Conservation (phyloP, 352 stramenopile genomes). For the Phytophthora ohioensis region DNA sequence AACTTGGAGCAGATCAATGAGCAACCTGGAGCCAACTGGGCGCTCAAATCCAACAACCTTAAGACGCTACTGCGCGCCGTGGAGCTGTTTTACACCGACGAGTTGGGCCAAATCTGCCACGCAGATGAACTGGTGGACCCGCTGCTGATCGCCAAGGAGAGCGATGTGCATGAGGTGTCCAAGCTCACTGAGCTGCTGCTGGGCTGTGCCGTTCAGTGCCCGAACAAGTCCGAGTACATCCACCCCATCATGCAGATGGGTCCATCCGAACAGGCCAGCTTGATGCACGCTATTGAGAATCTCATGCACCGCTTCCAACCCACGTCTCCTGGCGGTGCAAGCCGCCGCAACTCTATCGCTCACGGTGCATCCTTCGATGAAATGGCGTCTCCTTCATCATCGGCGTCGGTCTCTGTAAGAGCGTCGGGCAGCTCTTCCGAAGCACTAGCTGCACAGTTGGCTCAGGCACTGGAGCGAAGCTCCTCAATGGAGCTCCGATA, state of each 20-base stretch:
- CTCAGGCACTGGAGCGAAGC: constrained; percentile 73
- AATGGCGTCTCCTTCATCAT: constrained; percentile 47
- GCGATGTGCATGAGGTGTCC: constrained; percentile 68
- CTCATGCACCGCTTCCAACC: constrained; percentile 84
- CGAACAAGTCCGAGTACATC: constrained; percentile 85
- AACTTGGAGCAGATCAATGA: constrained; percentile 81
- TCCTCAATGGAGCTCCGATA: constrained; percentile 77
- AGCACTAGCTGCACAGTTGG: constrained; percentile 61
- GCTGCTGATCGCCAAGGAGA: constrained; percentile 74
- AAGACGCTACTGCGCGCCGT: constrained; percentile 80
- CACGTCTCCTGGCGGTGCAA: constrained; percentile 50
- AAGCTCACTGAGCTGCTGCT: constrained; percentile 81
- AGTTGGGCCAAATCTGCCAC: constrained; percentile 79
- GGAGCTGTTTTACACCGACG: constrained; percentile 85
- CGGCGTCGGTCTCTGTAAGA: constrained; percentile 38
- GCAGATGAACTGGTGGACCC: constrained; percentile 76
- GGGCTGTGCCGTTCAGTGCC: constrained; percentile 82
- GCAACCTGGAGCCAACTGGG: constrained; percentile 71
- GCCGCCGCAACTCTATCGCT: constrained; percentile 38
- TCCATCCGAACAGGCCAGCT: constrained; percentile 74
- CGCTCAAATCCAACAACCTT: constrained; percentile 82
- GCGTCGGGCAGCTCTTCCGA: constrained; percentile 50
- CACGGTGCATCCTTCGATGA: constrained; percentile 65
- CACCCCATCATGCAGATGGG: constrained; percentile 88
- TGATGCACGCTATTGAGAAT: constrained; percentile 89